Base-by-base conservation (phyloP, 768 basidiomycete genomes). In the Lentinus brumalis region DNA sequence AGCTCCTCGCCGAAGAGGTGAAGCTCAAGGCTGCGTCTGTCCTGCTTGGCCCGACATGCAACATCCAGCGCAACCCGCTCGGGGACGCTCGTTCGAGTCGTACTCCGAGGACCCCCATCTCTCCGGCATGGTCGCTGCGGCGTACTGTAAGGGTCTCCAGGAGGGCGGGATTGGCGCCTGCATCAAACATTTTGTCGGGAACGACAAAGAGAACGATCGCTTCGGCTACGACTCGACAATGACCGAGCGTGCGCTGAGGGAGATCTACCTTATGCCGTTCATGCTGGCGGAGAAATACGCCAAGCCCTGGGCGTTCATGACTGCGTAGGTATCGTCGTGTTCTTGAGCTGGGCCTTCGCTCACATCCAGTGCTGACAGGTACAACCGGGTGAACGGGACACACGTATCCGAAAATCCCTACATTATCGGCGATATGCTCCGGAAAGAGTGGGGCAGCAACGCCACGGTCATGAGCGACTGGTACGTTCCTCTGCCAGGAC, bases 391-490 rank as follows among this genome's bases (percentile, higher is more conserved):
- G 45, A 92, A 93, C 62, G 92, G 92, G 3, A 81, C 76, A 0
- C 90, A 92, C 64, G 83, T 78, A 15, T 86, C 86, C 1, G 91
- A 94, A 74, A 86, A 87, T 68, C 75, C 74, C 4, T 71, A 77
- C 58, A 73, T 94, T 29, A 70, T 94, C 15, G 76, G 77, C 18
- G 79, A 87, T 16, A 80, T 91, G 50, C 77, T 92, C 1, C 79
- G 89, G 10, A 81, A 81, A 15, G 91, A 92, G 68, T 92, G 91
- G 91, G 81, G 83, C 42, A 89, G 82, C 65, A 77, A 86, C n/a
- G 87, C 88, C 3, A 73, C 85, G 76, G 77, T 89, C 59, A 92
- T 93, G 89, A 89, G 88, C 60, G 92, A 93, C 70, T 94, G 92
- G 91, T 89, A 71, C 26, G 70, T 14, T 58, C 18, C 39, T 10